phyloP scores from a whole-genome alignment of 371 early-diverging fungal genomes.

The Synchytrium microbalum region DNA sequence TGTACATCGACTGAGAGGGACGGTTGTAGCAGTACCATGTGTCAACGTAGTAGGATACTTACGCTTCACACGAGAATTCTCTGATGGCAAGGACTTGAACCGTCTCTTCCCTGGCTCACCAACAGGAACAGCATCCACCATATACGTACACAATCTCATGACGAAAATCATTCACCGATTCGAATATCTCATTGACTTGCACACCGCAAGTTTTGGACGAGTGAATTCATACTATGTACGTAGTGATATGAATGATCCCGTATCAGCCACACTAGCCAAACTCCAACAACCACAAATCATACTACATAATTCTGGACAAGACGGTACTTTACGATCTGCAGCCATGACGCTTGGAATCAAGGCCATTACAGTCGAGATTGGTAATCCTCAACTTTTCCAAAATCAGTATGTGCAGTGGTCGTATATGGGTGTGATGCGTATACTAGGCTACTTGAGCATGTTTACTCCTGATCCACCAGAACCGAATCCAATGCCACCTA shows the following conservation, averaged over 20 bases:
- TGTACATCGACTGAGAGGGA: constrained; percentile 63
- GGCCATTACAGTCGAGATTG: constrained; percentile 74
- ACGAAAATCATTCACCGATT: constrained; percentile 70
- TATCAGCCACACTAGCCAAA: constrained; percentile 66
- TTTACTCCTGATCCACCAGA: constrained; percentile 20
- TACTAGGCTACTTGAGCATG: constrained; percentile 40
- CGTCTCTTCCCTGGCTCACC: constrained; percentile 69
- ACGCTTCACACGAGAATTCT: constrained; percentile 69
- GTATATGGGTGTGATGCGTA: constrained; percentile 43
- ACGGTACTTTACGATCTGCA: constrained; percentile 72
- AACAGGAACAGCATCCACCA: constrained; percentile 69
- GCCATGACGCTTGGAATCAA: constrained; percentile 70
- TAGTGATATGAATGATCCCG: constrained; percentile 74
- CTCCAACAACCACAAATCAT: constrained; percentile 82
- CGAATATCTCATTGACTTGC: constrained; percentile 77
- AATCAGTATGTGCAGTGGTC: constrained; percentile 45
- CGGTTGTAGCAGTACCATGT: constrained; percentile 81
- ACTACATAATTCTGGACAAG: constrained; percentile 44
- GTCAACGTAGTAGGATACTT: constrained; percentile 82
- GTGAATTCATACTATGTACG: constrained; percentile 83
- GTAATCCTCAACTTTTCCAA: constrained; percentile 45
- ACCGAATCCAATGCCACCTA: constrained; percentile 15
- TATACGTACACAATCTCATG: constrained; percentile 74
- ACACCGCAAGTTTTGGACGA: constrained; percentile 80
- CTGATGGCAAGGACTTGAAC: constrained; percentile 70